Conservation (phyloP, 2,329 filamentous ascomycete species). For the Colletotrichum sp. region DNA sequence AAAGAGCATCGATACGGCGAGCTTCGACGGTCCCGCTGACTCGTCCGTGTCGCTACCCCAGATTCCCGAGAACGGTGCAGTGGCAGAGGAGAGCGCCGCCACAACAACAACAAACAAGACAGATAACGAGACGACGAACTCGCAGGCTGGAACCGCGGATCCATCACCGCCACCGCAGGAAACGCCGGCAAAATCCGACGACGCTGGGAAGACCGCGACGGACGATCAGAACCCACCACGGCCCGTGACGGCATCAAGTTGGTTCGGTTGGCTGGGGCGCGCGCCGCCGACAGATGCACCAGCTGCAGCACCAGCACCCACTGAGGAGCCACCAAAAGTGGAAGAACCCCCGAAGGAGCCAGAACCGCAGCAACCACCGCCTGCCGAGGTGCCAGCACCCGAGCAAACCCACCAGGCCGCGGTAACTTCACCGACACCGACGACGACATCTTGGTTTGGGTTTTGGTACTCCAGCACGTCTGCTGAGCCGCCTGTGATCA, state of each 20-base stretch:
- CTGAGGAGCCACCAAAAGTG: constrained; percentile 14
- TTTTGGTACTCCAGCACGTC: constrained; percentile 38
- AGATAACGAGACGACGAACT: not conserved
- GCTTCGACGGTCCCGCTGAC: constrained; percentile 32
- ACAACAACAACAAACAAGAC: not conserved
- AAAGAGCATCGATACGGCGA: constrained; percentile 35
- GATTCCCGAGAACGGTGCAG: constrained; percentile 28
- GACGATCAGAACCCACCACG: constrained; percentile 3
- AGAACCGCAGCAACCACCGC: not conserved
- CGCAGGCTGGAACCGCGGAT: not conserved
- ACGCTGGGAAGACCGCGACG: constrained; percentile 27
- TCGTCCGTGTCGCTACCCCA: constrained; percentile 33
- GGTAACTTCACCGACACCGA: constrained; percentile 22
- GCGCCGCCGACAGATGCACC: constrained; percentile 25
- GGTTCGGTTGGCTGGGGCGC: constrained; percentile 59
- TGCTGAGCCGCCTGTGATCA: constrained; percentile 1
- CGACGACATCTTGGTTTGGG: constrained; percentile 43
- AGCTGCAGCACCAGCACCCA: not conserved
- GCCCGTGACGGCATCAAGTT: constrained; percentile 45
- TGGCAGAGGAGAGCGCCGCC: not conserved
- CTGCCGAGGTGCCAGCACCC: not conserved
- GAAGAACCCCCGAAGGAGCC: constrained; percentile 17
- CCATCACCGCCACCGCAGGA: not conserved
- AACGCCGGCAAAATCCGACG: constrained; percentile 27
- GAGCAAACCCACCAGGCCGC: constrained; percentile 21